phyloP scores from a whole-genome alignment of 768 basidiomycete species.

The Leccinum imitatum region DNA sequence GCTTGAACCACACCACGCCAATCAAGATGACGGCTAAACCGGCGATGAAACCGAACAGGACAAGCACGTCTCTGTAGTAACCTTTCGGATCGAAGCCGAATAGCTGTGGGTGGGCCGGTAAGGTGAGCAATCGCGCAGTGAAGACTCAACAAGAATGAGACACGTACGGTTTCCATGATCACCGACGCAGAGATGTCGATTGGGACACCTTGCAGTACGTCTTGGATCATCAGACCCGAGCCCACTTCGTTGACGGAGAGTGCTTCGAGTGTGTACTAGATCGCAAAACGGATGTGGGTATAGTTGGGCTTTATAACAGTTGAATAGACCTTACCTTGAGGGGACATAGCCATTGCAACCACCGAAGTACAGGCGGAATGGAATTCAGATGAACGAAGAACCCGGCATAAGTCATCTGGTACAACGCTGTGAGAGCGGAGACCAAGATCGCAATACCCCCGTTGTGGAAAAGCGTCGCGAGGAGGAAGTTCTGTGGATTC shows the following conservation, averaged over 20 bases:
- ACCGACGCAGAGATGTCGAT: slow-evolving; percentile 75
- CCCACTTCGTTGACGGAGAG: slow-evolving; percentile 90
- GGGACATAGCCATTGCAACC: slow-evolving; percentile 90
- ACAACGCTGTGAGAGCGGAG: slow-evolving; percentile 71
- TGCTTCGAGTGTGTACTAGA: slow-evolving; percentile 70
- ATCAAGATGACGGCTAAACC: slow-evolving; percentile 77
- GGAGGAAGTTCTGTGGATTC: slow-evolving; percentile 76
- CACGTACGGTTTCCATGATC: slow-evolving; percentile 79
- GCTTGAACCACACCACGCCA: slow-evolving; percentile 70
- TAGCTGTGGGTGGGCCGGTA: slow-evolving; percentile 43
- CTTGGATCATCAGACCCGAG: slow-evolving; percentile 81
- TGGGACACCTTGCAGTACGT: slow-evolving; percentile 78
- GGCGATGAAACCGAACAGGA: slow-evolving; percentile 82
- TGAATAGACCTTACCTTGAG: slow-evolving; percentile 48
- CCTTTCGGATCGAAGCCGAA: slow-evolving; percentile 83
- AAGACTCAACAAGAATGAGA: background rate
- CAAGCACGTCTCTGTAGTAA: slow-evolving; percentile 89
- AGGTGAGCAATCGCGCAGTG: background rate
- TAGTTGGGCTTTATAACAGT: background rate
- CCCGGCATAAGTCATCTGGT: slow-evolving; percentile 86
- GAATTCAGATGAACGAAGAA: slow-evolving; percentile 87
- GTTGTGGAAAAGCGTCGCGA: slow-evolving; percentile 80
- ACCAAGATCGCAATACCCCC: slow-evolving; percentile 90
- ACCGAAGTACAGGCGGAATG: slow-evolving; percentile 89
- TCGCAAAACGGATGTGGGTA: background rate